Conservation (phyloP, 257 asterid species). For the Striga asiatica region DNA sequence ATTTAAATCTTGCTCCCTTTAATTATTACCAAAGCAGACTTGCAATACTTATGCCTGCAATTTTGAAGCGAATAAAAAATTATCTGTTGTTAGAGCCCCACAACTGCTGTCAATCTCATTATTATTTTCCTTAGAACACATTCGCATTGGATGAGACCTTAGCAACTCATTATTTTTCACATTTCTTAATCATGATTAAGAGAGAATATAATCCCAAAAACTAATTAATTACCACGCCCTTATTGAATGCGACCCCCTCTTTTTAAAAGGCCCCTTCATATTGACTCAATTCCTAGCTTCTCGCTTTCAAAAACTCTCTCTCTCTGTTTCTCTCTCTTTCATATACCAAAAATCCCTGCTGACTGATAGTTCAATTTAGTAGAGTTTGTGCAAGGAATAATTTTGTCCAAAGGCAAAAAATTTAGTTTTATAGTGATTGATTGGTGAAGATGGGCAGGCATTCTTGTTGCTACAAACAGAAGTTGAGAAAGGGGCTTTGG, state of each 20-base stretch:
- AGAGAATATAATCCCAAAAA: neutral
- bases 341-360: too few species aligned
- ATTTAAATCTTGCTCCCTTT: neutral
- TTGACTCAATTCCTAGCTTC: slow-evolving; percentile 37
- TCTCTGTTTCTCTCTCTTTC: slow-evolving; percentile 7
- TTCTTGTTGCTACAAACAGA: slow-evolving; percentile 87
- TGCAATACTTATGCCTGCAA: too few species aligned
- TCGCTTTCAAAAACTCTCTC: slow-evolving; percentile 19
- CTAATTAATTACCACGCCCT: slow-evolving; percentile 2
- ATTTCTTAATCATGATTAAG: slow-evolving; percentile 18
- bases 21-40: slow-evolving; percentile 8
- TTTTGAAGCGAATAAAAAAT: slow-evolving; percentile 48
- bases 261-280: slow-evolving; percentile 27
- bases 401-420: too few species aligned
- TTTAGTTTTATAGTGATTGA: too few species aligned
- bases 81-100: slow-evolving; percentile 60
- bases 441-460: slow-evolving; percentile 69
- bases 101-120: slow-evolving; percentile 74
- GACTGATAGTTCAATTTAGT: too few species aligned
- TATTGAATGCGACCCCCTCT: slow-evolving; percentile 40
- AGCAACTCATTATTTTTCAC: slow-evolving; percentile 20
- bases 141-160: slow-evolving; percentile 25
- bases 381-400: too few species aligned
- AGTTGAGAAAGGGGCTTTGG: slow-evolving; percentile 90
- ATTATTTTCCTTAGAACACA: slow-evolving; percentile 29